Conservation (phyloP, 192 early-diverging fungal genomes). For the Obelidium mucronatum region DNA sequence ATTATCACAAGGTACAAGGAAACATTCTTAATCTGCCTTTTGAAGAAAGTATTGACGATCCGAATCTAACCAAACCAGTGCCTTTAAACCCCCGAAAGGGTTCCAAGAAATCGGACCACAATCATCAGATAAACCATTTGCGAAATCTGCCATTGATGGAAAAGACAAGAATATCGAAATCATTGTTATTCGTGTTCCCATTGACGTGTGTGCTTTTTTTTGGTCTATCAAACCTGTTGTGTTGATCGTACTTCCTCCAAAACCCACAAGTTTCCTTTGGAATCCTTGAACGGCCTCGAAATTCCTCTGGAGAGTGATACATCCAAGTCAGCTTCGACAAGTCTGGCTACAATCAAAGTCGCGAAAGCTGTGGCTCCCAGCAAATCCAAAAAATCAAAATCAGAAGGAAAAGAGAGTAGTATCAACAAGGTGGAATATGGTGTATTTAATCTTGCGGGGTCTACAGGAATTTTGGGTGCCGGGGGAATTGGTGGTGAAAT, state of each 20-base stretch:
- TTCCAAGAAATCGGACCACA: background rate
- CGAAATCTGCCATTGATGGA: background rate
- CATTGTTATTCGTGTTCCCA: background rate
- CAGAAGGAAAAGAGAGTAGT: background rate
- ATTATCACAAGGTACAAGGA: background rate
- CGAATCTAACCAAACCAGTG: background rate
- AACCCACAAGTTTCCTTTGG: background rate
- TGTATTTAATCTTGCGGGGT: background rate
- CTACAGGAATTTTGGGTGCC: background rate
- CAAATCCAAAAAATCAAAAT: background rate
- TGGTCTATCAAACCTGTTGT: background rate
- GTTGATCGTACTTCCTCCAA: background rate
- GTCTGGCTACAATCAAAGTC: background rate
- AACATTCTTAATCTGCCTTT: background rate
- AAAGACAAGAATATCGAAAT: background rate
- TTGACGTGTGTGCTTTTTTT: background rate
- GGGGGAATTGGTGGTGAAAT: conserved; percentile 19
- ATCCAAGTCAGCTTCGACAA: background rate
- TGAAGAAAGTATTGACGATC: too few species aligned
- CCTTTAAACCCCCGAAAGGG: conserved; percentile 13
- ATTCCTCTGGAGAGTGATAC: background rate
- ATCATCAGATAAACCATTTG: background rate
- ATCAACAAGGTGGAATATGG: conserved; percentile 9
- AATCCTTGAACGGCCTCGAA: conserved; percentile 19
- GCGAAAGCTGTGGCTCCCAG: background rate